phyloP scores from a whole-genome alignment of 805 yeast species.

The Lipomyces chichibuensis region DNA sequence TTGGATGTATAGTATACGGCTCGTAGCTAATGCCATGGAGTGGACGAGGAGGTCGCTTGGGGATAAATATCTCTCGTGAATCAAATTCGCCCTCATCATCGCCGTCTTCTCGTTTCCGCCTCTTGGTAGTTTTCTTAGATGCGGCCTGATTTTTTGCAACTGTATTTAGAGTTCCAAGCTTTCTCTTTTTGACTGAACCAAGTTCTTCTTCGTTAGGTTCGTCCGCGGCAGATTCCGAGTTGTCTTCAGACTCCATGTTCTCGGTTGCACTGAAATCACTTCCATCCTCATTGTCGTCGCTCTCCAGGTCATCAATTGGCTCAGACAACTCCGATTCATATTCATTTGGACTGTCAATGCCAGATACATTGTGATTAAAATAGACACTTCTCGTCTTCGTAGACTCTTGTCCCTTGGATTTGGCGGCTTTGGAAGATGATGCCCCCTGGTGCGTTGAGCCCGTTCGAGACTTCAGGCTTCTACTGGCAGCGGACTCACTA shows the following conservation, averaged over 20 bases:
- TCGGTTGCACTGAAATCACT: not conserved
- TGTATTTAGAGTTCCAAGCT: not conserved
- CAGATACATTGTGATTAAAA: not conserved
- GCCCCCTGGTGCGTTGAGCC: not conserved
- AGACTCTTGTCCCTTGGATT: not conserved
- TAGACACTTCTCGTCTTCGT: not conserved
- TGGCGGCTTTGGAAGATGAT: not conserved
- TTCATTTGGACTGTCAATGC: not conserved
- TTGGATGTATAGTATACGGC: slow-evolving; percentile 29
- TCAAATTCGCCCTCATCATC: slow-evolving; percentile 17
- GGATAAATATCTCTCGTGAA: slow-evolving; percentile 23
- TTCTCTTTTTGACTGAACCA: not conserved
- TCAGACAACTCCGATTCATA: slow-evolving; percentile 6
- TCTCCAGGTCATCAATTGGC: not conserved
- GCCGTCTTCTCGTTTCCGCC: not conserved
- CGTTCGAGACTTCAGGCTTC: not conserved
- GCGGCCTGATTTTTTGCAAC: not conserved
- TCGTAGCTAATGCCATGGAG: slow-evolving; percentile 22
- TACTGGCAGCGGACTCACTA: not conserved
- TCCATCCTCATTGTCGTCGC: slow-evolving; percentile 6
- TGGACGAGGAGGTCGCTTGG: slow-evolving; percentile 14
- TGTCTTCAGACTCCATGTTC: slow-evolving; percentile 7
- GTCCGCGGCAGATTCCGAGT: slow-evolving; percentile 6
- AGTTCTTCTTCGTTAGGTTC: slow-evolving; percentile 9
- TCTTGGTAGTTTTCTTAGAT: not conserved